Percentiles rank a stretch among this genome's conserved stretches.
Conservation (phyloP, 2,329 filamentous ascomycete species). For the Thielaviopsis punctulata region DNA sequence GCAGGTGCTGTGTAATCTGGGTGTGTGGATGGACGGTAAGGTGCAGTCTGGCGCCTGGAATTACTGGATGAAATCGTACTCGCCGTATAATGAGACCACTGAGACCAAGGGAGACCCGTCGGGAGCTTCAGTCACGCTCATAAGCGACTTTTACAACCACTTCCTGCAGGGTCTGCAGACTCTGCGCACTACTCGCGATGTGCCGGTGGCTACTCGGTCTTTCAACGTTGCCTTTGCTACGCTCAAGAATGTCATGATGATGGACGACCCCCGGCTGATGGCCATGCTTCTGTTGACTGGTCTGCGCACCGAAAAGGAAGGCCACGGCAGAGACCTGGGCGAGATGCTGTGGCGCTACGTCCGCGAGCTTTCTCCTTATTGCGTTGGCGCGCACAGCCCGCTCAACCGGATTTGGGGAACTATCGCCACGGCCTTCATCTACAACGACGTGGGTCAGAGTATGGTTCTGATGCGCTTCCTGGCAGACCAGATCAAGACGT, state of each 20-base stretch:
- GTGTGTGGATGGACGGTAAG: conserved; percentile 7
- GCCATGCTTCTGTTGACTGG: conserved; percentile 9
- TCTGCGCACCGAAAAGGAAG: conserved; percentile 10
- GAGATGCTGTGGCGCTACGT: conserved; percentile 12
- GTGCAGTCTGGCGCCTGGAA: conserved; percentile 9
- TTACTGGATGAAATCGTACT: conserved; percentile 2
- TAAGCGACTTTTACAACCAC: conserved; percentile 12
- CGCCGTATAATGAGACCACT: conserved; percentile 3
- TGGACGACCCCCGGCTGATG: conserved; percentile 11
- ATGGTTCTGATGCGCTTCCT: conserved; percentile 11
- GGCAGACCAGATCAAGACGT: conserved; percentile 7
- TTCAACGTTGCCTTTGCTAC: conserved; percentile 12
- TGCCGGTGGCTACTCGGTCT: conserved; percentile 5
- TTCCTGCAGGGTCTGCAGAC: conserved; percentile 9
- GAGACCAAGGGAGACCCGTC: conserved; percentile 9
- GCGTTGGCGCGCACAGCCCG: conserved; percentile 8
- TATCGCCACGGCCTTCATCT: conserved; percentile 9
- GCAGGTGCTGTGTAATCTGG: conserved; percentile 8
- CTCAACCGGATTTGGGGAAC: conserved; percentile 10
- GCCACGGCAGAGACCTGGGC: conserved; percentile 8
- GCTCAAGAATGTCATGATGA: conserved; percentile 6
- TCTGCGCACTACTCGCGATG: conserved; percentile 1
- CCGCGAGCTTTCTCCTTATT: conserved; percentile 7
- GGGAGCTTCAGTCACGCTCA: conserved; percentile 9
- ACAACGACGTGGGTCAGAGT: conserved; percentile 10